phyloP scores from a whole-genome alignment of 2,329 filamentous ascomycete species.

The Calcarisporium arbuscula region DNA sequence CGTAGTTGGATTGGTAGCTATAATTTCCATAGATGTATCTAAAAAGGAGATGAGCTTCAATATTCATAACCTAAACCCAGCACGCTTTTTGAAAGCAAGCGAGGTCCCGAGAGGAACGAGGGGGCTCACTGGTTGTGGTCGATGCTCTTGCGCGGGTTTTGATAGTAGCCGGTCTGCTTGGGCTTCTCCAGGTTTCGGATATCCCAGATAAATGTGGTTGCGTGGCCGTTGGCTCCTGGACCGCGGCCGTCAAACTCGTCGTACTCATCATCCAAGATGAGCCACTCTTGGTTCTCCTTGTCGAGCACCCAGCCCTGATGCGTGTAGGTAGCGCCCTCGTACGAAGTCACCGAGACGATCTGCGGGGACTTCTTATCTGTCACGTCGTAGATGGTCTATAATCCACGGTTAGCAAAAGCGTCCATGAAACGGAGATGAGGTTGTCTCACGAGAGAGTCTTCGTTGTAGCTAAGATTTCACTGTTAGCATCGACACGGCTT shows the following conservation, averaged over 20 bases:
- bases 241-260: constrained; percentile 40
- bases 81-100: too few species aligned
- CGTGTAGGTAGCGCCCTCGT: constrained; percentile 47
- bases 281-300: constrained; percentile 32
- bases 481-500: too few species aligned
- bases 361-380: constrained; percentile 37
- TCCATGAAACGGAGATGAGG: too few species aligned
- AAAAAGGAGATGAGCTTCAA: too few species aligned
- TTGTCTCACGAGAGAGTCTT: constrained; percentile 39
- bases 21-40: constrained; percentile 35
- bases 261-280: constrained; percentile 45
- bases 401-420: too few species aligned
- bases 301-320: constrained; percentile 50
- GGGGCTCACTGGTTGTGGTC: constrained; percentile 44
- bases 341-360: constrained; percentile 45
- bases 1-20: constrained; percentile 41
- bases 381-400: constrained; percentile 37
- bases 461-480: constrained; percentile 48
- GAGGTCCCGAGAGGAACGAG: too few species aligned
- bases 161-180: constrained; percentile 32
- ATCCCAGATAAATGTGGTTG: constrained; percentile 45
- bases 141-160: constrained; percentile 29
- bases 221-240: constrained; percentile 29
- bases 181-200: constrained; percentile 33
- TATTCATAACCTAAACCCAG: too few species aligned